Conservation (phyloP, 2,329 filamentous ascomycete species). For the Claviceps sp. region DNA sequence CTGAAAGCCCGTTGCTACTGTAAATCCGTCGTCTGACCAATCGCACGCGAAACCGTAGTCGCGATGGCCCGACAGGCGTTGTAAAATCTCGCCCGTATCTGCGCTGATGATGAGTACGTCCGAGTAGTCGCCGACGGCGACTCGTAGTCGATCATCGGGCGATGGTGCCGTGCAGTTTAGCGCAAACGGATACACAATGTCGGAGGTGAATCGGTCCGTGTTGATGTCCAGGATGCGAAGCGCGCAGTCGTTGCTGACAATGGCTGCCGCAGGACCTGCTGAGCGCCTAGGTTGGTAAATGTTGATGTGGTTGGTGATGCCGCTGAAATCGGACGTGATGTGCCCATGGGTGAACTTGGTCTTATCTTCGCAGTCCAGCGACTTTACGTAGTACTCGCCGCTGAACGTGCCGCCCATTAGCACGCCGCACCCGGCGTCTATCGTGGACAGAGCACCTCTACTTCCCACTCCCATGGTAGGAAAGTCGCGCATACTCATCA, state of each 20-base stretch:
- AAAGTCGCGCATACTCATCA: constrained; percentile 29
- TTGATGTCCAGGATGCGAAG: constrained; percentile 46
- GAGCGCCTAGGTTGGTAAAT: constrained; percentile 40
- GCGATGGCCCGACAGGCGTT: constrained; percentile 47
- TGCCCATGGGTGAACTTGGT: constrained; percentile 27
- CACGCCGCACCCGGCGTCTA: constrained; percentile 39
- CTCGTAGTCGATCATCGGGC: constrained; percentile 56
- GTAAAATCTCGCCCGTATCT: constrained; percentile 46
- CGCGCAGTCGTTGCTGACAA: constrained; percentile 48
- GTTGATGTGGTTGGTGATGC: constrained; percentile 54
- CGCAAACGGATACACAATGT: constrained; percentile 41
- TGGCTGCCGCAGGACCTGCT: constrained; percentile 39
- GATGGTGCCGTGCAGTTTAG: constrained; percentile 64
- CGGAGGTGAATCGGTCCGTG: constrained; percentile 44
- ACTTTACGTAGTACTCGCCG: constrained; percentile 39
- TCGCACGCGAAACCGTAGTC: constrained; percentile 67
- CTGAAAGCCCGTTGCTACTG: constrained; percentile 64
- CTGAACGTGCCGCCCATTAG: constrained; percentile 46
- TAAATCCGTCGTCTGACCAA: constrained; percentile 67
- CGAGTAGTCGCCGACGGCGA: constrained; percentile 56
- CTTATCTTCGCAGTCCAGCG: constrained; percentile 27
- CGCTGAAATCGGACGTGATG: constrained; percentile 34
- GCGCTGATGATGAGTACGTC: constrained; percentile 56
- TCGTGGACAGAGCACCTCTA: constrained; percentile 31
- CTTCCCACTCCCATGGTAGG: constrained; percentile 15